phyloP scores from a whole-genome alignment of 2,329 filamentous ascomycete genomes.

The Fonsecaea multimorphosa region DNA sequence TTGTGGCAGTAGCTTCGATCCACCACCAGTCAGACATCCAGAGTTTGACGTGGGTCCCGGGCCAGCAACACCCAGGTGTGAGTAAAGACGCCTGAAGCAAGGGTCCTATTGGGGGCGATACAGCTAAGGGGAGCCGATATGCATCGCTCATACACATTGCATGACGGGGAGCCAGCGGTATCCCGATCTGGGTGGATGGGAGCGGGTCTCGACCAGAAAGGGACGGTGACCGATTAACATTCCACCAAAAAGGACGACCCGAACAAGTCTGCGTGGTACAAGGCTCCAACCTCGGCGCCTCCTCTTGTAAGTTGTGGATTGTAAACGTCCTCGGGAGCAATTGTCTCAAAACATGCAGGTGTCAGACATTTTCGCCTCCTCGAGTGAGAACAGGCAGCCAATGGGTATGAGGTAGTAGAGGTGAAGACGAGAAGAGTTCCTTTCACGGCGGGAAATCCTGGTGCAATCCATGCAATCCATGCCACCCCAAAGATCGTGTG shows the following conservation, averaged over 20 bases:
- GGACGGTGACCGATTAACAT: slow-evolving; percentile 1
- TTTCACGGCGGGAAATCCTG: background rate
- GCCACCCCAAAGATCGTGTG: background rate
- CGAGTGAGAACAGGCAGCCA: background rate
- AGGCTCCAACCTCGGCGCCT: background rate
- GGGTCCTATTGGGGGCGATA: background rate
- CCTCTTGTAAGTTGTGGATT: background rate
- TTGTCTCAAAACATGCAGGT: background rate
- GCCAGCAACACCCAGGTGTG: background rate
- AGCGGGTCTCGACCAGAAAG: background rate
- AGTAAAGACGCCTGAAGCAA: background rate
- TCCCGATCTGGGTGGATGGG: background rate
- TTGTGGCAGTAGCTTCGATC: background rate
- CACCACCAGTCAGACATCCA: background rate
- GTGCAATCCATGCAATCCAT: background rate
- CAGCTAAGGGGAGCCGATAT: background rate
- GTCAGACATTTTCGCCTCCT: background rate
- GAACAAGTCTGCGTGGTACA: background rate
- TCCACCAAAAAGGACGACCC: background rate
- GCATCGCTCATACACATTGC: background rate
- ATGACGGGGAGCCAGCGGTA: background rate
- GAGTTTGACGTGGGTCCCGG: background rate
- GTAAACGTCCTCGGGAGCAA: background rate
- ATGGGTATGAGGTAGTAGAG: background rate
- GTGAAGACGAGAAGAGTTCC: background rate